Evolutionary conservation across 1,284 basidiomycete species (phyloP).

Genomic region (Tremellales sp.): DNA sequence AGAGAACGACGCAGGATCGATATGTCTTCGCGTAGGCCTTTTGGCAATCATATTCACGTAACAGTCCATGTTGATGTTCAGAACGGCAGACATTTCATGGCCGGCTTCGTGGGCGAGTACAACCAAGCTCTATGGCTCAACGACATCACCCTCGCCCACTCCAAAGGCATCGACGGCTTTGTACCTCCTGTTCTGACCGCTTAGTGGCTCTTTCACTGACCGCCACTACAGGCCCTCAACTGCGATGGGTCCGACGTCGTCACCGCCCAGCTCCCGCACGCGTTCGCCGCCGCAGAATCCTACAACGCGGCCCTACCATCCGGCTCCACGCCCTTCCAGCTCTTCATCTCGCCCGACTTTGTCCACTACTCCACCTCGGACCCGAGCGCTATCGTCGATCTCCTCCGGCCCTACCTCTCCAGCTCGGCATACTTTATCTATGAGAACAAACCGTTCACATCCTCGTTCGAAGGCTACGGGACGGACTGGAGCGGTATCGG

Average conservation of each 20-base stretch:
- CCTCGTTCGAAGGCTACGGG: background rate
- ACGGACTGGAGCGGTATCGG: slow-evolving; percentile 4
- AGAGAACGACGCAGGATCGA: no score
- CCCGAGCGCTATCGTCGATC: background rate
- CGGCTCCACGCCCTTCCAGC: background rate
- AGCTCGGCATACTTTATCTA: background rate
- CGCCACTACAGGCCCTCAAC: background rate
- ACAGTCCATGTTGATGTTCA: no score
- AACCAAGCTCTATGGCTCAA: background rate
- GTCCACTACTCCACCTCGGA: background rate
- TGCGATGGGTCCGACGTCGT: background rate
- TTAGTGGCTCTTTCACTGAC: background rate
- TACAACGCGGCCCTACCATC: background rate
- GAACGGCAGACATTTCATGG: no score
- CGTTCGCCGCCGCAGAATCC: background rate
- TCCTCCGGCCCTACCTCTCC: background rate
- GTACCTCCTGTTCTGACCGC: no score
- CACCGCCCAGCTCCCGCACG: background rate
- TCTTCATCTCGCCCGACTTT: background rate
- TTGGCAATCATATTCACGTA: no score
- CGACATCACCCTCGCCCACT: slow-evolving; percentile 1
- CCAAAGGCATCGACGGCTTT: slow-evolving; percentile 5
- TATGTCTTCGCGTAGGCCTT: no score
- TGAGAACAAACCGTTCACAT: background rate
- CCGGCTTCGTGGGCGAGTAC: no score